Conservation (phyloP, 2,329 filamentous ascomycete species). For the Alternaria ventricosa region DNA sequence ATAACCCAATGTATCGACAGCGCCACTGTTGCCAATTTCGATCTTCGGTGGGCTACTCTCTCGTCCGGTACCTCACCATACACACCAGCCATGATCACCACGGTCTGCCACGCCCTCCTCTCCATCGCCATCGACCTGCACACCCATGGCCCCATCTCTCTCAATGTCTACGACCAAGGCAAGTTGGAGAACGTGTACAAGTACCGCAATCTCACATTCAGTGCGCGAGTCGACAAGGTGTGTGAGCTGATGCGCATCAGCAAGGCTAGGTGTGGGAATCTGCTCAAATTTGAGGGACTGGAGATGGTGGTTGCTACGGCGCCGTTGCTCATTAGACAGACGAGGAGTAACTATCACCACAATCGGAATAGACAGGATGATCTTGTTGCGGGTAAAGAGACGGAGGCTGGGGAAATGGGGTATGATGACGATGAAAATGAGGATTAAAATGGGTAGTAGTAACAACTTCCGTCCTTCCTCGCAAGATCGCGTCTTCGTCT, state of each 20-base stretch:
- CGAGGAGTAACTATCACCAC: background rate
- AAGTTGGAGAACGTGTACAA: background rate
- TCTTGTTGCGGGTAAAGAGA: background rate
- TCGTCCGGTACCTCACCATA: background rate
- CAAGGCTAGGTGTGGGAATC: conserved; percentile 2
- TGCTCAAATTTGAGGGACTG: conserved; percentile 1
- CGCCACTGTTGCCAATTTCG: background rate
- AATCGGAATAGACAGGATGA: conserved; percentile 2
- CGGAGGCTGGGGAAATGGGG: background rate
- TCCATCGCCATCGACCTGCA: conserved; percentile 4
- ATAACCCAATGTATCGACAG: conserved; percentile 4
- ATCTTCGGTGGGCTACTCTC: background rate
- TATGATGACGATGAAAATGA: background rate
- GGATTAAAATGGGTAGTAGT: background rate
- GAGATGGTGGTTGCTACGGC: conserved; percentile 5
- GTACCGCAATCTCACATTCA: background rate
- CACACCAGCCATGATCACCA: background rate
- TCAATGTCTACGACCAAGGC: background rate
- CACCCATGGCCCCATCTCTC: background rate
- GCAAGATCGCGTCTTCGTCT: background rate
- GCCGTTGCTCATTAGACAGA: background rate
- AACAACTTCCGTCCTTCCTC: background rate
- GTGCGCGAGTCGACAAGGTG: background rate
- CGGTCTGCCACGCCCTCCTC: conserved; percentile 1
- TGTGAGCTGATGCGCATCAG: conserved; percentile 7